A percentile compares a stretch with the other conserved stretches of the same genome.
These are phyloP conservation scores for Ascochyta fabae DNA, from an alignment of 2,329 filamentous ascomycete genomes.

Conservation along the genomic window DNA sequence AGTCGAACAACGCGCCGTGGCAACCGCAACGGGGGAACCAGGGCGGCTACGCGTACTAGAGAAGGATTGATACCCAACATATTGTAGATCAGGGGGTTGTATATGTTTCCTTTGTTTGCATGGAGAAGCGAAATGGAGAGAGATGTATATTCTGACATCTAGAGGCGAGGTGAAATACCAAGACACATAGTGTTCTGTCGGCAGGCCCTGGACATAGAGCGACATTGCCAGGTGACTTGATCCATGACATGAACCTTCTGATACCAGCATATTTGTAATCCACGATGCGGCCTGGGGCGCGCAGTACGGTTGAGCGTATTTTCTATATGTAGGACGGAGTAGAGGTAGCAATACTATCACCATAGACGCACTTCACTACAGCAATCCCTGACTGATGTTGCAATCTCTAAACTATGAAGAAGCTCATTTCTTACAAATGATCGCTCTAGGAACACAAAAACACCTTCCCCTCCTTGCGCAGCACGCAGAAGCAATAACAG, in stretches of 20 bases:
- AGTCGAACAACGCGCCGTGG: slow-evolving; percentile 31
- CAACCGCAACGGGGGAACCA: slow-evolving; percentile 33
- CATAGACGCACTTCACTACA: background rate
- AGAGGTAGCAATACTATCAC: slow-evolving; percentile 10
- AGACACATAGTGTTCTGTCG: slow-evolving; percentile 18
- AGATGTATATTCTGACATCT: slow-evolving; percentile 6
- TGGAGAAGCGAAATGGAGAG: background rate
- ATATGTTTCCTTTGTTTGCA: slow-evolving; percentile 19
- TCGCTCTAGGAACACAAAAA: too few relatives aligned
- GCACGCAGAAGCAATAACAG: too few relatives aligned
- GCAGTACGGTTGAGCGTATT: slow-evolving; percentile 5
- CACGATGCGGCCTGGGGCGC: slow-evolving; percentile 16
- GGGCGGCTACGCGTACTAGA: slow-evolving; percentile 37
- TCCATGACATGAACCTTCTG: slow-evolving; percentile 20
- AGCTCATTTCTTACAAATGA: too few relatives aligned
- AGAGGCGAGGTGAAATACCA: slow-evolving; percentile 13
- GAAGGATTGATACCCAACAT: slow-evolving; percentile 18
- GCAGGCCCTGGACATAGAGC: slow-evolving; percentile 17
- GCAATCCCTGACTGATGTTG: too few relatives aligned
- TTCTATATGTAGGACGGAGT: slow-evolving; percentile 14
- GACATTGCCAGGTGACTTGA: slow-evolving; percentile 17
- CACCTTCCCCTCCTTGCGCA: too few relatives aligned
- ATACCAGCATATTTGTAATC: slow-evolving; percentile 17
- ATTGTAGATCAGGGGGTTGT: slow-evolving; percentile 8
- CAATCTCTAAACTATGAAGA: too few relatives aligned